Evolutionary conservation across 139 green algal species (phyloP), one percentile per base, ranked within the genome.

Genomic region (Tetraselmis striata): DNA sequence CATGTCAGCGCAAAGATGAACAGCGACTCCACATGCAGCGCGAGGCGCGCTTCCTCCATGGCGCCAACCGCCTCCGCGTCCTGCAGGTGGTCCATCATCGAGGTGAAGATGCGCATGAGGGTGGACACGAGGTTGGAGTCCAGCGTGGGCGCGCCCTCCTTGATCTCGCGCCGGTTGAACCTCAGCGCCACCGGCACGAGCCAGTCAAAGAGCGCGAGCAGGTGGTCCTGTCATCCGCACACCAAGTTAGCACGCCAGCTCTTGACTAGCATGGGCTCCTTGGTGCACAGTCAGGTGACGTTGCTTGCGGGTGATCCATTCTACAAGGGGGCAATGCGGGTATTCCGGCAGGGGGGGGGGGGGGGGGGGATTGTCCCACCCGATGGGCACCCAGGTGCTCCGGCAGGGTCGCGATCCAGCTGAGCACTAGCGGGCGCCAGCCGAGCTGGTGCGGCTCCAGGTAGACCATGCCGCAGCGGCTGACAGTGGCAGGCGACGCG

Each of bases 381-480:
- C 18, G 5, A 18, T 67, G 45, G 5, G 45, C 45, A 18, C 11
- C 45, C 45, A 67, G 5, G 45, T 67, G 45, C 18, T 67, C 45
- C 11, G 45, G 45, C 11, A 67, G 45, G 45, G 18, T 18, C 5
- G 45, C 45, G 1, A 86, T 78, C 92, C 92, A 95, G 2, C 89
- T 92, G 81, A 89, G 81, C 0, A 94, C 79, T 59, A 82, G 88
- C 1, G 90, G 87, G 59, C 83, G 67, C 92, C 92, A 95, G 1
- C 90, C 90, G 29, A 91, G 77, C 28, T 75, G 80, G n/a, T 32
- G 67, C 23, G 88, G 87, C 89, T 94, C 85, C 31, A 93, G 83
- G 79, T 94, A 95, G 28, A 96, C 93, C 93, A 96, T 96, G 77
- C 93, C 92, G 76, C 92, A 95, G 77, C 93, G 90, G 59, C 84